A percentile compares a stretch with the other conserved stretches of the same genome.
phyloP scores from a whole-genome alignment of 2,329 filamentous ascomycete genomes.

The Hypoxylon sp. region DNA sequence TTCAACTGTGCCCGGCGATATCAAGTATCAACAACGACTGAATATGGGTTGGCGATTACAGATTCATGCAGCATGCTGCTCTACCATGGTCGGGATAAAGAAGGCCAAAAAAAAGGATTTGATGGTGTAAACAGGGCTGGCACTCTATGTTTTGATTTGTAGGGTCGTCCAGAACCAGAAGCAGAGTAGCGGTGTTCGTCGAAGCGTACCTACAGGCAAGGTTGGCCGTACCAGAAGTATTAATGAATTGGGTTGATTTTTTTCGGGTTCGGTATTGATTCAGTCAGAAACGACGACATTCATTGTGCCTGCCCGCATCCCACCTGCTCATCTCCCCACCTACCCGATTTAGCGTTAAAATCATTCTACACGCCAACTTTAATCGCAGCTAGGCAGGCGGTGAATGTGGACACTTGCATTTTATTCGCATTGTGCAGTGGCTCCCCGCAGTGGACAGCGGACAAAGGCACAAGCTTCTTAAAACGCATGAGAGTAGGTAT shows the following conservation, averaged over 20 bases:
- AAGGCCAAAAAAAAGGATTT: conserved; percentile 5
- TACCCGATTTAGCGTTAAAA: conserved; percentile 46
- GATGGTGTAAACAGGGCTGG: background rate
- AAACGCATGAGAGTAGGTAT: conserved; percentile 13
- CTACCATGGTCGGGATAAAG: conserved; percentile 31
- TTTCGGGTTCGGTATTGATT: conserved; percentile 28
- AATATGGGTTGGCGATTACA: conserved; percentile 24
- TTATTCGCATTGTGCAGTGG: conserved; percentile 6
- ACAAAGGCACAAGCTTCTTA: background rate
- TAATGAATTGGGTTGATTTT: conserved; percentile 11
- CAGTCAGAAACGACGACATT: conserved; percentile 31
- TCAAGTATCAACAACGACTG: conserved; percentile 44
- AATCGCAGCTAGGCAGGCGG: conserved; percentile 36
- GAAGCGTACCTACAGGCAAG: background rate
- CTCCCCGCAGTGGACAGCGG: conserved; percentile 18
- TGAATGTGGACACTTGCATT: conserved; percentile 23
- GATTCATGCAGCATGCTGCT: conserved; percentile 45
- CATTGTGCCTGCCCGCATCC: conserved; percentile 31
- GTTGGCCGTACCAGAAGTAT: conserved; percentile 2
- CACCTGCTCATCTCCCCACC: conserved; percentile 41
- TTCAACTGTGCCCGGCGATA: conserved; percentile 49
- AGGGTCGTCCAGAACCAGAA: background rate
- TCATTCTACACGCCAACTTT: conserved; percentile 36
- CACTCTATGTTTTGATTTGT: background rate
- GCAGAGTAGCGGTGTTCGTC: conserved; percentile 13